These are phyloP conservation scores for Tolypocladium amazonense DNA, from an alignment of 2,329 filamentous ascomycete genomes.

Conservation along the genomic window DNA sequence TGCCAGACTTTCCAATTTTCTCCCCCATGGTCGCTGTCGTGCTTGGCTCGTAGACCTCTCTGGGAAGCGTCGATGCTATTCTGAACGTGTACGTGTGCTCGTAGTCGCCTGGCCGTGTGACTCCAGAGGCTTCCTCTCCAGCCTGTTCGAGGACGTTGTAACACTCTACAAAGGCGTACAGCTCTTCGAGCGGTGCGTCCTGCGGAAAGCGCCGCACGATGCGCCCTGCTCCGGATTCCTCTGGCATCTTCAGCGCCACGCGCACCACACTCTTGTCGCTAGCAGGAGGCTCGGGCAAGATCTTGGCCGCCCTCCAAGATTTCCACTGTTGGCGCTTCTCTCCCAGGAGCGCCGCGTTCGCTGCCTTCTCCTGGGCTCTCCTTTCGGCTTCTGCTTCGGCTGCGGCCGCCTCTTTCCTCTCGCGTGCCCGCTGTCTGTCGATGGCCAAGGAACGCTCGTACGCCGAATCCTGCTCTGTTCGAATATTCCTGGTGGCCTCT, in stretches of 20 bases:
- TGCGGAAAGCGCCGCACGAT: conserved; percentile 66
- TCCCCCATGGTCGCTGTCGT: conserved; percentile 55
- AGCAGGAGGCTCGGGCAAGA: conserved; percentile 57
- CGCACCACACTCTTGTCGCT: conserved; percentile 60
- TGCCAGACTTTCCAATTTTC: conserved; percentile 71
- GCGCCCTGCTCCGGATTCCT: conserved; percentile 52
- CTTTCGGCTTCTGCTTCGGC: conserved; percentile 58
- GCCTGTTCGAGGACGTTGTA: conserved; percentile 52
- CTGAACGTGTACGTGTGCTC: conserved; percentile 76
- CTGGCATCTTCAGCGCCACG: conserved; percentile 55
- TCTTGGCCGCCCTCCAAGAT: conserved; percentile 60
- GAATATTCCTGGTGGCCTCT: conserved; percentile 66
- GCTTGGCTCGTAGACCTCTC: conserved; percentile 66
- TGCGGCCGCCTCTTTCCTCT: conserved; percentile 65
- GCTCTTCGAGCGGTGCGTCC: conserved; percentile 67
- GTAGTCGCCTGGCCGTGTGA: conserved; percentile 33
- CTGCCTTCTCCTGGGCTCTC: conserved; percentile 47
- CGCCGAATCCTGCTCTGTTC: conserved; percentile 83
- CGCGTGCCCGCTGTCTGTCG: conserved; percentile 74
- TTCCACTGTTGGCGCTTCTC: conserved; percentile 57
- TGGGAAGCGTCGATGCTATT: conserved; percentile 76
- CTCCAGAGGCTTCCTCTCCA: conserved; percentile 35
- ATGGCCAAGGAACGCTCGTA: conserved; percentile 86
- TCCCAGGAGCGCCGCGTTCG: conserved; percentile 42
- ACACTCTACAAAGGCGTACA: conserved; percentile 96